Percentiles rank a stretch among this genome's conserved stretches.
These are phyloP conservation scores for Xylaria sp. DNA, from an alignment of 2,329 filamentous ascomycete genomes.

Conservation along the genomic window DNA sequence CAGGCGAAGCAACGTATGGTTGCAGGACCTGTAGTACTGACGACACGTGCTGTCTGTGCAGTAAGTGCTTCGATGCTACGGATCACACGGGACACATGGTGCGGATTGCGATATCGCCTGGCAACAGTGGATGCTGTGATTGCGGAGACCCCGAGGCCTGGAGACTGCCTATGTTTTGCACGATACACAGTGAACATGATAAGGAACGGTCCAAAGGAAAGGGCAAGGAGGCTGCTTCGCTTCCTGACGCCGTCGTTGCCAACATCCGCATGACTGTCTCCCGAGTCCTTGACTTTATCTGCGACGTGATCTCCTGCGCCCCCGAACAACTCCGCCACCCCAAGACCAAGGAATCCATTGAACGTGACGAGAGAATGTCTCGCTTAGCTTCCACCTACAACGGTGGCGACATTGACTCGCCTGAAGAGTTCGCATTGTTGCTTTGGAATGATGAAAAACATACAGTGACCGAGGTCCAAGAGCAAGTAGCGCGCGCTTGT, in stretches of 20 bases:
- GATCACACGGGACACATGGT: slow-evolving; percentile 93
- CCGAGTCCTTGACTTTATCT: slow-evolving; percentile 85
- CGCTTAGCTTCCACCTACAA: slow-evolving; percentile 73
- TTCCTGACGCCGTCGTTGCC: slow-evolving; percentile 70
- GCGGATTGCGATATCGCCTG: slow-evolving; percentile 77
- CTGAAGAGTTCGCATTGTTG: slow-evolving; percentile 75
- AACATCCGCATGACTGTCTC: slow-evolving; percentile 83
- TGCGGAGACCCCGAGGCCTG: slow-evolving; percentile 95
- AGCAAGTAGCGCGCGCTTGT: slow-evolving; percentile 88
- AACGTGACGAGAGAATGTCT: slow-evolving; percentile 74
- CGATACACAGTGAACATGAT: slow-evolving; percentile 75
- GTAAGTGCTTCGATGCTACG: slow-evolving; percentile 88
- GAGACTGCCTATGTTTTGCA: slow-evolving; percentile 81
- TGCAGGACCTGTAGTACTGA: slow-evolving; percentile 93
- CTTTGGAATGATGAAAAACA: slow-evolving; percentile 99
- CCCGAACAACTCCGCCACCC: slow-evolving; percentile 86
- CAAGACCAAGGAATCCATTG: slow-evolving; percentile 77
- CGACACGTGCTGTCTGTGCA: slow-evolving; percentile 92
- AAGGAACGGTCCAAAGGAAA: slow-evolving; percentile 52
- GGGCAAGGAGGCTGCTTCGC: slow-evolving; percentile 49
- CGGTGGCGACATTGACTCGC: slow-evolving; percentile 57
- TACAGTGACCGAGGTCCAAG: slow-evolving; percentile 82
- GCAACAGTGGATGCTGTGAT: slow-evolving; percentile 94
- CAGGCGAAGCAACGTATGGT: slow-evolving; percentile 86
- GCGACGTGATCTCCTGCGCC: slow-evolving; percentile 95